Evolutionary conservation across 176 grass and related monocot species (phyloP).

Genomic region (Triticum urartu): DNA sequence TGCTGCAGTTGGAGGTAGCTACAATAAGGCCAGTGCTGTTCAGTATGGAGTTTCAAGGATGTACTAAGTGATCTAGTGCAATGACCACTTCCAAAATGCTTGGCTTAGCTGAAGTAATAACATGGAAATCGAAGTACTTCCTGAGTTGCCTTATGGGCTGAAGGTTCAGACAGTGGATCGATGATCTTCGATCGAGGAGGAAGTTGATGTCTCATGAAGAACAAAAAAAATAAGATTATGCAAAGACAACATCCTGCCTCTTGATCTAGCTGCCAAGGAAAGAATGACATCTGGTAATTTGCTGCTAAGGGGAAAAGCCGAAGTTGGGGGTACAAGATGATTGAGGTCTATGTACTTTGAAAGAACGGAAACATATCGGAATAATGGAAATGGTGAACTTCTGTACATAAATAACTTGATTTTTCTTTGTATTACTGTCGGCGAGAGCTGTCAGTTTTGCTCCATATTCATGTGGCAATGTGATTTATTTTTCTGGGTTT

Average conservation of each 20-base stretch:
- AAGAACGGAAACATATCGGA: conserved; percentile 27
- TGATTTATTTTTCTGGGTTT: background rate
- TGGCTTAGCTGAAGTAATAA: conserved; percentile 31
- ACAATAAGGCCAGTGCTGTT: conserved; percentile 61
- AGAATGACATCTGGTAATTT: background rate
- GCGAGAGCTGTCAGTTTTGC: conserved; percentile 15
- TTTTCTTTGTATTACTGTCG: conserved; percentile 31
- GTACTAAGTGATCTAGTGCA: conserved; percentile 45
- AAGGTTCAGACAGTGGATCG: background rate
- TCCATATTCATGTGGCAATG: background rate
- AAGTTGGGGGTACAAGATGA: background rate
- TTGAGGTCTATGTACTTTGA: background rate
- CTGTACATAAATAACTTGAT: conserved; percentile 49
- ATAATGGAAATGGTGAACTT: conserved; percentile 42
- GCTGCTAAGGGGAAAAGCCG: conserved; percentile 7
- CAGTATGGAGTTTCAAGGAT: conserved; percentile 85
- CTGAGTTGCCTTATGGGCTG: conserved; percentile 6
- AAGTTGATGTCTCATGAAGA: conserved; percentile 8
- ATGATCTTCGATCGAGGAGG: conserved; percentile 22
- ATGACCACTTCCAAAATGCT: conserved; percentile 22
- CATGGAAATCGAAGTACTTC: conserved; percentile 10
- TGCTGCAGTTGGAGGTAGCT: conserved; percentile 54
- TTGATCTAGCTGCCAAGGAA: conserved; percentile 7
- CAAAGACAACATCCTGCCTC: background rate
- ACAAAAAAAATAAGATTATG: conserved; percentile 4